Evolutionary conservation across 768 basidiomycete species (phyloP), one percentile per base, ranked within the genome.

Genomic region (Mycena vitilis): DNA sequence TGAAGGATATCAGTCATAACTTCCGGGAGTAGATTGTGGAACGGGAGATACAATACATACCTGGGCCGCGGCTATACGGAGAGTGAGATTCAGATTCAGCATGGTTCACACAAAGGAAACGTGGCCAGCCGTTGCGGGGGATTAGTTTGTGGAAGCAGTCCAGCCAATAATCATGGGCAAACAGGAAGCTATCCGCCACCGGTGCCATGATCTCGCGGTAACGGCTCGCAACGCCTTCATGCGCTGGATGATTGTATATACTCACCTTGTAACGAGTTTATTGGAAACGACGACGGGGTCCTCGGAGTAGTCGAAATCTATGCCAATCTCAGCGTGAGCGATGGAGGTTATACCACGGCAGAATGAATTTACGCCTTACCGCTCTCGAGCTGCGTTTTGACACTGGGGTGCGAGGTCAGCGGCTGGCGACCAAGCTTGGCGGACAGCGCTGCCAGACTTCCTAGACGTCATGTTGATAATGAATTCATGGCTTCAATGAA

Each of bases 361-460:
- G 30, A 36, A 42, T 57, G 42, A 57, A 40, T 12, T 30, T 16
- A 62, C n/a, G 45, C 37, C 36, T 8, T 10, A 61, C 23, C 23
- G 10, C 82, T 76, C 60, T 87, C 86, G n/a, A 95, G 82, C 12
- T 87, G 77, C 4, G 78, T 73, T 72, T 87, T 88, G 58, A 95
- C 88, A 59, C 87, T 87, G 0, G 94, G 93, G 73, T 95, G 93
- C 18, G 94, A 95, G 37, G 94, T 95, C 52, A 95, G 68, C 4
- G 86, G 85, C 70, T 93, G 91, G 60, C 74, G 83, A 0, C 87
- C 84, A 6, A 95, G 83, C 12, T 82, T 82, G 0, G 92, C 83
- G 0, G 86, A 86, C 65, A 88, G 81, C 0, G 94, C 94, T 34
- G 87, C 86, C 42, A 94, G 81, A 54, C 88, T 89, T n/a, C 92